Conservation (phyloP, 1,284 basidiomycete genomes). For the Porogramme epimiltina region DNA sequence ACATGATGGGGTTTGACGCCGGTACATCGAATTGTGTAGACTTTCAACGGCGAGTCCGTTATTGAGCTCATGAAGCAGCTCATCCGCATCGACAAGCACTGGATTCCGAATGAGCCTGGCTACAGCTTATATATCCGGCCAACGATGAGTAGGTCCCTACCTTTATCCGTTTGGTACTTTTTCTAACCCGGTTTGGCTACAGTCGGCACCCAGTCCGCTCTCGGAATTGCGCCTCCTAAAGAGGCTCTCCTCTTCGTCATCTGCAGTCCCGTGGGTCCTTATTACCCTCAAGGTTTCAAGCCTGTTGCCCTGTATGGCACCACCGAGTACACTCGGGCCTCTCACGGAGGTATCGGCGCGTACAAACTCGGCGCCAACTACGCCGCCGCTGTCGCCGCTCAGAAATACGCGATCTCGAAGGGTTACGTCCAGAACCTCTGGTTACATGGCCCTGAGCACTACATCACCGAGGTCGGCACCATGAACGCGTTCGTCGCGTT, state of each 20-base stretch:
- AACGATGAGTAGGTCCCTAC: conserved; percentile 59
- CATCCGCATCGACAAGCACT: conserved; percentile 84
- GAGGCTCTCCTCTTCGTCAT: conserved; percentile 96
- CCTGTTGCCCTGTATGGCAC: conserved; percentile 93
- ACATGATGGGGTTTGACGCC: not conserved
- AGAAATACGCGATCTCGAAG: conserved; percentile 78
- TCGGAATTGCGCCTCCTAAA: conserved; percentile 87
- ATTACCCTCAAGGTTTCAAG: conserved; percentile 95
- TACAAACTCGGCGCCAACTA: conserved; percentile 95
- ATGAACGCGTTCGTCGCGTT: conserved; percentile 97
- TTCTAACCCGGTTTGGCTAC: not conserved
- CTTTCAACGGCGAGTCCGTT: conserved; percentile 81
- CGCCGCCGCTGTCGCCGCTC: conserved; percentile 87
- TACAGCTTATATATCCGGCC: conserved; percentile 93
- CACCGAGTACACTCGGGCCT: conserved; percentile 87
- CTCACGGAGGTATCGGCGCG: conserved; percentile 88
- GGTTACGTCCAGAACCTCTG: conserved; percentile 97
- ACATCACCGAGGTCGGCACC: conserved; percentile 90
- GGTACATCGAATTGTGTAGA: conserved; percentile 42
- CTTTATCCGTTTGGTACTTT: conserved; percentile 1
- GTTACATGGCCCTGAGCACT: conserved; percentile 87
- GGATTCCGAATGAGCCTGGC: conserved; percentile 90
- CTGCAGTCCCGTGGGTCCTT: conserved; percentile 91
- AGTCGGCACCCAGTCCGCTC: conserved; percentile 91
- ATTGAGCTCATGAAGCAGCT: conserved; percentile 90